phyloP scores from a whole-genome alignment of 2,329 filamentous ascomycete genomes.

The Tolypocladium guangdongense region DNA sequence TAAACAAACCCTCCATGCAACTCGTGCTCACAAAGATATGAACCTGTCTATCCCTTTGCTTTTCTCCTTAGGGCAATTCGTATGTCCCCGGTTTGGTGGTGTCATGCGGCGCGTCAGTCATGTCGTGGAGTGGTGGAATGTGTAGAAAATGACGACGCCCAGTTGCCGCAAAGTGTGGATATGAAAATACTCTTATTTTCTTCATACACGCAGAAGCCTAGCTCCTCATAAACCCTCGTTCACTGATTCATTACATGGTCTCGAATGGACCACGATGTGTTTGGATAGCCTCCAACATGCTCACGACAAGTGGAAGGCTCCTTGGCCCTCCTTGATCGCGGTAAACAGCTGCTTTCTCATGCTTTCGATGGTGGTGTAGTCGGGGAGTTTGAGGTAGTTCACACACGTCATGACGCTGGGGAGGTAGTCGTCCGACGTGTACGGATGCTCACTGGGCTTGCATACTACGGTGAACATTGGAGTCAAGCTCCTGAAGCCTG shows the following conservation, averaged over 20 bases:
- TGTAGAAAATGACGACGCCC: slow-evolving; percentile 1
- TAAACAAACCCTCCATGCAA: not conserved
- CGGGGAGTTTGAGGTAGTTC: slow-evolving; percentile 95
- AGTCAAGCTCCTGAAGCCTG: slow-evolving; percentile 92
- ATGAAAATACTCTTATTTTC: slow-evolving; percentile 1
- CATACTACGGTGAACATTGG: slow-evolving; percentile 99
- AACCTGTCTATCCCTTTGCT: slow-evolving; percentile 15
- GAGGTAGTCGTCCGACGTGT: slow-evolving; percentile 92
- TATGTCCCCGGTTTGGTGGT: slow-evolving; percentile 10
- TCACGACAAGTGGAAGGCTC: slow-evolving; percentile 89
- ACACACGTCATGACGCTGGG: slow-evolving; percentile 99
- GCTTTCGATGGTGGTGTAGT: slow-evolving; percentile 72
- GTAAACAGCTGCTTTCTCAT: slow-evolving; percentile 70
- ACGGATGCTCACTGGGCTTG: slow-evolving; percentile 93
- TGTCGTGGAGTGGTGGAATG: slow-evolving; percentile 6
- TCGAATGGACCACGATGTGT: not conserved
- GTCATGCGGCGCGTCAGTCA: slow-evolving; percentile 13
- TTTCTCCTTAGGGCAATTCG: slow-evolving; percentile 5
- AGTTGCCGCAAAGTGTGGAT: not conserved
- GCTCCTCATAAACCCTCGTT: not conserved
- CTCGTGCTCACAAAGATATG: not conserved
- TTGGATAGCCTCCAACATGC: not conserved
- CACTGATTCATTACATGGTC: not conserved
- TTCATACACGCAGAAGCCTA: not conserved
- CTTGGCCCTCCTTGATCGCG: slow-evolving; percentile 91